Conservation (phyloP, 2,329 filamentous ascomycete species). For the Pyrenochaeta sp. region DNA sequence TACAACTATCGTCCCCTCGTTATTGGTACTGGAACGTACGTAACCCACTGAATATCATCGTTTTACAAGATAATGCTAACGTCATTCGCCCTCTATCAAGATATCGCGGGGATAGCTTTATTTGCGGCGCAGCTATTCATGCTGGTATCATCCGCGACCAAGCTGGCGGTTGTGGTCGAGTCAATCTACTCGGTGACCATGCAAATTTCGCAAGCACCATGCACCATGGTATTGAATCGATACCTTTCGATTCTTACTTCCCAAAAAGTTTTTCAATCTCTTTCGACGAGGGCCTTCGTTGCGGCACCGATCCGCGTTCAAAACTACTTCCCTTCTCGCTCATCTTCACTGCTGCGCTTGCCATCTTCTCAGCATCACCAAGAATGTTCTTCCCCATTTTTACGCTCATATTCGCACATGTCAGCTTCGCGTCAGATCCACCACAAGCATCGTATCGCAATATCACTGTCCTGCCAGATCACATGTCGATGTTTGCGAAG, state of each 20-base stretch:
- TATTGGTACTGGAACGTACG: conserved; percentile 68
- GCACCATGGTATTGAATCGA: conserved; percentile 75
- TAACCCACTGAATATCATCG: too few species aligned
- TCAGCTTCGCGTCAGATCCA: conserved; percentile 86
- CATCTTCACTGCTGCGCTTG: conserved; percentile 74
- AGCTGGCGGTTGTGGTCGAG: conserved; percentile 80
- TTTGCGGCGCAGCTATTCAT: conserved; percentile 87
- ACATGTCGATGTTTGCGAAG: conserved; percentile 68
- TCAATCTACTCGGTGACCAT: conserved; percentile 73
- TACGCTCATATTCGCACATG: conserved; percentile 82
- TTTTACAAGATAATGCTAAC: too few species aligned
- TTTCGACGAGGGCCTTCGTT: conserved; percentile 66
- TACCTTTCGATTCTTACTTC: conserved; percentile 85
- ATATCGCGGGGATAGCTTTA: conserved; percentile 91
- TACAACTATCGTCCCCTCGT: conserved; percentile 63
- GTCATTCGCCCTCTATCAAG: too few species aligned
- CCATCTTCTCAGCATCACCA: conserved; percentile 79
- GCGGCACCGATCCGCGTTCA: conserved; percentile 77
- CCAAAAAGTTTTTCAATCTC: conserved; percentile 85
- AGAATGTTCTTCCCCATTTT: conserved; percentile 84
- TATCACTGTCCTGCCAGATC: conserved; percentile 57
- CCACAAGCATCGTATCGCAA: conserved; percentile 67
- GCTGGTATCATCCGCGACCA: conserved; percentile 74
- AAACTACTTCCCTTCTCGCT: conserved; percentile 78
- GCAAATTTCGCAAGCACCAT: conserved; percentile 68